Evolutionary conservation across 441 rosid genomes (phyloP), one percentile per base, ranked within the genome.

Genomic region (Populus tomentosa): DNA sequence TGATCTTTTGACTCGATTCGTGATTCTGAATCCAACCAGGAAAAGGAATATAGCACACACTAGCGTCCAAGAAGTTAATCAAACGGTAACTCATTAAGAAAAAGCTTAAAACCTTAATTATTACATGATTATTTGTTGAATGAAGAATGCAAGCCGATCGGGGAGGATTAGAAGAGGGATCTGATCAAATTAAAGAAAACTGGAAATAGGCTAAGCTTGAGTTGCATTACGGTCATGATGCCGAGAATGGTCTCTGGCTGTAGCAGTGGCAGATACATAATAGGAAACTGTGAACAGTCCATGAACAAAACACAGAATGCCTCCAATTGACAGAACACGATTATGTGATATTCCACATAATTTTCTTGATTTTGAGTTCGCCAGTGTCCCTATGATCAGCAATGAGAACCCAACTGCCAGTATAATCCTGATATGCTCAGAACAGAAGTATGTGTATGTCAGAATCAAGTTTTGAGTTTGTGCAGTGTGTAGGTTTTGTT

Each of bases 281-380:
- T 89, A 93, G 56, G 97, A 84, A 76, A 86, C 84, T 9, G 82
- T 76, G 74, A 91, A 91, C 40, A 89, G 87, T 33, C 90, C 94
- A 78, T 93, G 97, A 67, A 91, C 69, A 89, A 93, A 93, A 77
- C 94, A 93, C 9, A 93, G 82, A 77, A 90, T 84, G 18, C 98
- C 94, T 77, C 96, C 96, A 3, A 90, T 70, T 6, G 90, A 88
- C 7, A 90, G 77, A 3, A 90, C 80, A 24, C 90, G 89, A 77
- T 89, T 87, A 79, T 90, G 93, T 1, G 87, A 68, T 65, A 93
- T 70, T 32, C 91, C 90, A 2, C 96, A 90, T 3, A 81, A 38
- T 85, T 83, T 89, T 71, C 92, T 88, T 11, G 94, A 85, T 85
- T 77, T 88, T 63, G 92, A 84, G 81, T 91, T 93, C 21, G 86